Evolutionary conservation across 108 stramenopile species (phyloP).

Genomic region (Fragilaria crotonensis): DNA sequence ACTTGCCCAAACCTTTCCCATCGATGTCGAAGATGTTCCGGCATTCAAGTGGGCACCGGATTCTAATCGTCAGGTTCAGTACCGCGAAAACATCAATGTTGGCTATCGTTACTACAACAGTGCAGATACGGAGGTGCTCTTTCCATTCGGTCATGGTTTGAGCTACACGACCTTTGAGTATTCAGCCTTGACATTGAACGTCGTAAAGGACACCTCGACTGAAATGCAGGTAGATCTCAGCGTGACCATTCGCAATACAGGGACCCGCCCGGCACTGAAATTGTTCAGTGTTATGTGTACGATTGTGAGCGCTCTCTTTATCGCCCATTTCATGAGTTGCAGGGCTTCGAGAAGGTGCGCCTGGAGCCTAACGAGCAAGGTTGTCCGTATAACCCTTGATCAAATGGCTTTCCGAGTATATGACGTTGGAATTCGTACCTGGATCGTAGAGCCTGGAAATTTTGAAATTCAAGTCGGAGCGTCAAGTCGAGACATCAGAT

Average conservation of each 20-base stretch:
- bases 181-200: slow-evolving; percentile 14
- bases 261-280: slow-evolving; percentile 27
- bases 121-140: slow-evolving; percentile 29
- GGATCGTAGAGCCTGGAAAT: slow-evolving; percentile 33
- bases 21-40: slow-evolving; percentile 14
- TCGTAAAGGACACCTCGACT: slow-evolving; percentile 1
- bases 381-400: slow-evolving; percentile 7
- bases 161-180: slow-evolving; percentile 60
- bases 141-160: slow-evolving; percentile 72
- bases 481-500: slow-evolving; percentile 38
- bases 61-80: slow-evolving; percentile 24
- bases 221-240: slow-evolving; percentile 14
- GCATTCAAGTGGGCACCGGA: slow-evolving; percentile 30
- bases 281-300: slow-evolving; percentile 36
- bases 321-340: slow-evolving; percentile 43
- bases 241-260: slow-evolving; percentile 26
- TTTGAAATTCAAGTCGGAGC: slow-evolving; percentile 37
- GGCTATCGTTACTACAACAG: slow-evolving; percentile 67
- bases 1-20: slow-evolving; percentile 53
- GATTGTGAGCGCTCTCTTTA: slow-evolving; percentile 33
- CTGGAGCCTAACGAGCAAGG: slow-evolving; percentile 11
- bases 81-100: slow-evolving; percentile 58
- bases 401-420: slow-evolving; percentile 29
- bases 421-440: slow-evolving; percentile 28
- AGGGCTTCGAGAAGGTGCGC: slow-evolving; percentile 22